Base-by-base conservation (phyloP, 1,284 basidiomycete genomes). In the Meira nashicola region DNA sequence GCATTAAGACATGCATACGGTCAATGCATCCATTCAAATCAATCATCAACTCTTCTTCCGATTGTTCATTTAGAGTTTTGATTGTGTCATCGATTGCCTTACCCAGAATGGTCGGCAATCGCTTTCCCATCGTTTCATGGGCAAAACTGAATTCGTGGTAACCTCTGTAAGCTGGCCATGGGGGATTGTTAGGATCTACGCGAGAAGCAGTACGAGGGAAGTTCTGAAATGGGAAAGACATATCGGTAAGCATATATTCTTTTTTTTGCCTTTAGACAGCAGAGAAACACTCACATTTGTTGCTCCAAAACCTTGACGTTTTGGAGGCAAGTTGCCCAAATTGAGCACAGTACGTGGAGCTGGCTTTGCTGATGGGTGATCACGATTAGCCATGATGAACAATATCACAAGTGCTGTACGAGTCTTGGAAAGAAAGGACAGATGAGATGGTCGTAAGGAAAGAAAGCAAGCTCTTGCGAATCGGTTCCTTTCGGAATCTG, bases 11-110 rank as follows among this genome's bases (percentile, higher is more conserved):
- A 25, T 74, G 65, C 75, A 77, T 77, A 51, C 72, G 67, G 39
- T 92, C 86, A 70, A 96, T 90, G 78, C 90, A 95, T 60, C 84
- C 82, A 65, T 87, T 85, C 64, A 97, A 86, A 79, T 97, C 94
- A 64, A 89, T 80, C 68, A 97, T 86, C 54, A 82, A 83, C 65
- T 96, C 92, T 79, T 96, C 92, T 43, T 87, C 84, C 56, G 61
- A 63, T 57, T 75, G 64, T 64, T 89, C 86, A 80, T 96, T 96
- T 71, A 97, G 84, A 33, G 93, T 96, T 73, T 86, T 85, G 66
- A 89, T 88, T 28, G 88, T 84, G 76, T 97, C 93, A 73, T 95
- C 92, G 73, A 96, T 93, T 8, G 89, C 93, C 81, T 97, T 97
- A 66, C 91, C 91, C 50, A 97, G 83, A 68, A 96, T 96, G 51